These are phyloP conservation scores for Anthostomella pinea DNA, from an alignment of 2,329 filamentous ascomycete species.

Conservation along the genomic window DNA sequence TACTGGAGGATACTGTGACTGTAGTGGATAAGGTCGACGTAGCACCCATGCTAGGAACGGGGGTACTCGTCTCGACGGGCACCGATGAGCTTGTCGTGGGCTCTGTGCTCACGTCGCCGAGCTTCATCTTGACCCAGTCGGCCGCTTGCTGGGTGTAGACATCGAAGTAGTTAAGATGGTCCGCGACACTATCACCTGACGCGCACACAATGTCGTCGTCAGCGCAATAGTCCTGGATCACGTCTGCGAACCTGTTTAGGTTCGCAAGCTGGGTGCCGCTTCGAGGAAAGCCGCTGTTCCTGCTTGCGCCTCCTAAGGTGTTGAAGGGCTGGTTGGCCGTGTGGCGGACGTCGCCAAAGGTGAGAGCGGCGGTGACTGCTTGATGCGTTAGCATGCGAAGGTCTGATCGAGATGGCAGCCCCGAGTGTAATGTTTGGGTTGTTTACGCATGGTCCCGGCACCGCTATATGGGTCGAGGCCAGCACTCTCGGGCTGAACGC, in stretches of 20 bases:
- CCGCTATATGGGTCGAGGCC: constrained; percentile 22
- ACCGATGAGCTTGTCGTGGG: too few species aligned
- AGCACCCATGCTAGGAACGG: too few species aligned
- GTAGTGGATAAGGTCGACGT: too few species aligned
- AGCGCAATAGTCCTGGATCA: constrained; percentile 20
- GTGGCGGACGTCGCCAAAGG: constrained; percentile 33
- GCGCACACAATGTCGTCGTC: constrained; percentile 25
- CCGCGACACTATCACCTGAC: constrained; percentile 11
- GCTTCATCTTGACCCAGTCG: constrained; percentile 24
- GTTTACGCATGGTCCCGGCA: constrained; percentile 32
- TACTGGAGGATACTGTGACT: too few species aligned
- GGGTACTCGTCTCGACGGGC: too few species aligned
- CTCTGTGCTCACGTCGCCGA: too few species aligned
- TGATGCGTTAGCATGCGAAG: too few species aligned
- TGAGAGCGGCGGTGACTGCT: constrained; percentile 29
- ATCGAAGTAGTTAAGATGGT: constrained; percentile 27
- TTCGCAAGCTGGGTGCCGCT: constrained; percentile 8
- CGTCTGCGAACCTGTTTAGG: constrained; percentile 14
- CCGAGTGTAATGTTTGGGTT: too few species aligned
- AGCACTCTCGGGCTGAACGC: constrained; percentile 21
- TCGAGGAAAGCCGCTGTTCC: constrained; percentile 7
- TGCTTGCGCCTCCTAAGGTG: constrained; percentile 21
- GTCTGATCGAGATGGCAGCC: too few species aligned
- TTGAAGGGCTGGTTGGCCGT: constrained; percentile 33
- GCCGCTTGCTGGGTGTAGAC: constrained; percentile 20